Conservation (phyloP, 1,139 yeast genomes). For the Komagataea norvegica region DNA sequence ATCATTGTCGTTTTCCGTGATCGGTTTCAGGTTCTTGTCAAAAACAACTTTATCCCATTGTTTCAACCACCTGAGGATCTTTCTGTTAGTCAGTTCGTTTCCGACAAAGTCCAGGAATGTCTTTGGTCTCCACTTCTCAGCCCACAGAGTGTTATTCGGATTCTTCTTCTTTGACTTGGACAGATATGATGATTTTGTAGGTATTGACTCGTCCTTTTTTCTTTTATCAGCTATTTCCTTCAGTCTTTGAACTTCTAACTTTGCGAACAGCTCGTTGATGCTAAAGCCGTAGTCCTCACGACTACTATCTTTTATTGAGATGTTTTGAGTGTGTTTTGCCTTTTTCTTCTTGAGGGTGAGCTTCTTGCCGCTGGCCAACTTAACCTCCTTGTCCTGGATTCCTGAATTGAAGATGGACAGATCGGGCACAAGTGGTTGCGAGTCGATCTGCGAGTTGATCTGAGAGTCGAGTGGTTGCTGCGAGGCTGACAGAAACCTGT, state of each 20-base stretch:
- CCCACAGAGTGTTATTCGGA: slow-evolving; percentile 42
- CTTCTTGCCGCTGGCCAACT: slow-evolving; percentile 23
- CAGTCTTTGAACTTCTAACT: slow-evolving; percentile 25
- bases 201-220: slow-evolving; percentile 1
- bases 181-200: slow-evolving; percentile 6
- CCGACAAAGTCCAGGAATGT: slow-evolving; percentile 72
- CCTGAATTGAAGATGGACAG: slow-evolving; percentile 1
- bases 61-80: slow-evolving; percentile 70
- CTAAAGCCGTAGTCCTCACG: slow-evolving; percentile 31
- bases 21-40: slow-evolving; percentile 30
- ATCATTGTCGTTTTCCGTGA: slow-evolving; percentile 14
- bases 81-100: slow-evolving; percentile 73
- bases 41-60: slow-evolving; percentile 76
- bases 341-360: slow-evolving; percentile 21
- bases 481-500: slow-evolving; percentile 12
- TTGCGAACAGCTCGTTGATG: slow-evolving; percentile 31
- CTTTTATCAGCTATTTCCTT: slow-evolving; percentile 7
- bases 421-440: background rate
- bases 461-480: slow-evolving; percentile 20
- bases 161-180: background rate
- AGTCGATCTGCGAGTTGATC: slow-evolving; percentile 9
- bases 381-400: slow-evolving; percentile 5
- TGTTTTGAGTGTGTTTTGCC: background rate
- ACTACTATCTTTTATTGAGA: background rate
- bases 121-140: slow-evolving; percentile 82